Evolutionary conservation across 148 eudicot species (phyloP).

Genomic region (Rhododendron williamsianum): DNA sequence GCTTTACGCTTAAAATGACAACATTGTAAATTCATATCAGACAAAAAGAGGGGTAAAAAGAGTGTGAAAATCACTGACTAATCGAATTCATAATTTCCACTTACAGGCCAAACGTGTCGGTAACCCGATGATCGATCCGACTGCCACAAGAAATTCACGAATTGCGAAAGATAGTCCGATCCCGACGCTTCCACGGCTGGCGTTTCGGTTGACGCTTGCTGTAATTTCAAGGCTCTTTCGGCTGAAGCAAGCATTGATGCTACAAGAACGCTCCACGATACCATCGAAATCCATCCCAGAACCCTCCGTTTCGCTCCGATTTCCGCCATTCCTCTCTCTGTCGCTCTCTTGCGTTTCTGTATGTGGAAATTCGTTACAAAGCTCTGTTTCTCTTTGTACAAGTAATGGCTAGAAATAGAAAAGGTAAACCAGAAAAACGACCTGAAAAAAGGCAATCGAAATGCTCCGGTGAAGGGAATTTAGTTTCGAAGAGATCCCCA

Average conservation of each 20-base stretch:
- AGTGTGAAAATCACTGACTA: background rate
- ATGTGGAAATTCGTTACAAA: background rate
- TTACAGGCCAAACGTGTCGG: conserved; percentile 95
- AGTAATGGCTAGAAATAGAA: background rate
- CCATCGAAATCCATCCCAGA: conserved; percentile 29
- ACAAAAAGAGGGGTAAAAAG: too few species aligned
- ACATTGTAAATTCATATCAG: too few species aligned
- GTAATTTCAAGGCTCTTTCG: conserved; percentile 41
- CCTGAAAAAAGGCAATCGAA: background rate
- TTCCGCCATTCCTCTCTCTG: conserved; percentile 7
- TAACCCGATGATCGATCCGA: conserved; percentile 53
- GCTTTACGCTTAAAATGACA: too few species aligned
- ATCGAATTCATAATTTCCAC: background rate
- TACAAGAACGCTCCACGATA: conserved; percentile 39
- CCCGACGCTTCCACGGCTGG: conserved; percentile 8
- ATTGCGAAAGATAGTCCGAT: conserved; percentile 11
- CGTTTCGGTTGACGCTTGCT: background rate
- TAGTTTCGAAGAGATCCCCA: background rate
- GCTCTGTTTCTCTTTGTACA: background rate
- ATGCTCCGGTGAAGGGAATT: too few species aligned
- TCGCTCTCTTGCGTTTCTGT: background rate
- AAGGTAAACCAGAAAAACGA: background rate
- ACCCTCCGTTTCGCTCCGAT: conserved; percentile 33
- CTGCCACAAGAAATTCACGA: conserved; percentile 55
- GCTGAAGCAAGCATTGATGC: conserved; percentile 57